A percentile compares a stretch with the other conserved stretches of the same genome.
Evolutionary conservation across 495 filamentous ascomycete species (phyloP).

Genomic region (Neurospora sp.): DNA sequence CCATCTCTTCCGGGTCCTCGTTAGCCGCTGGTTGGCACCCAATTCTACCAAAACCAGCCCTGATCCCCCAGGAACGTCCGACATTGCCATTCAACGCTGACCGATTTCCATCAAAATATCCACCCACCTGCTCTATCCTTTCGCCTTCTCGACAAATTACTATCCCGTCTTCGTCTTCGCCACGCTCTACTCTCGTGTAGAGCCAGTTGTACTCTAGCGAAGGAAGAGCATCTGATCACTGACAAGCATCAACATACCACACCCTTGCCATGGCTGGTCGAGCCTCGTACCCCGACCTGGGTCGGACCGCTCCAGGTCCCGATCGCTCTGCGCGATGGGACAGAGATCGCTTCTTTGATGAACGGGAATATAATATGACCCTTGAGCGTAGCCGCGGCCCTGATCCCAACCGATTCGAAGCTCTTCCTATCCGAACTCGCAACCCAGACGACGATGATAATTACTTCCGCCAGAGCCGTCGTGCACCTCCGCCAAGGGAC

Average conservation of each 20-base stretch:
- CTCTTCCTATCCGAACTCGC: not conserved
- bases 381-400: slow-evolving; percentile 20
- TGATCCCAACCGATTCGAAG: slow-evolving; percentile 25
- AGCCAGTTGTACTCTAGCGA: not conserved
- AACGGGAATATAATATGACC: slow-evolving; percentile 15
- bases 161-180: not conserved
- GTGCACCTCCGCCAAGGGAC: slow-evolving; percentile 15
- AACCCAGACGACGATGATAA: slow-evolving; percentile 15
- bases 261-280: slow-evolving; percentile 19
- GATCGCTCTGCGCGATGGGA: slow-evolving; percentile 33
- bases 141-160: not conserved
- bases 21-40: not conserved
- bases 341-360: slow-evolving; percentile 27
- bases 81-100: not conserved
- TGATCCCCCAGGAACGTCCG: not conserved
- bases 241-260: not conserved
- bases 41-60: not conserved
- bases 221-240: not conserved
- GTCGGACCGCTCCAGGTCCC: slow-evolving; percentile 14
- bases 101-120: not conserved
- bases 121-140: not conserved
- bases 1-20: not conserved
- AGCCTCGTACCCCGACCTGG: slow-evolving; percentile 25
- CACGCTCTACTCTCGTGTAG: not conserved
- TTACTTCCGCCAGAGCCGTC: slow-evolving; percentile 12